Conservation (phyloP, 2,329 filamentous ascomycete genomes). For the Talaromyces verruculosus region DNA sequence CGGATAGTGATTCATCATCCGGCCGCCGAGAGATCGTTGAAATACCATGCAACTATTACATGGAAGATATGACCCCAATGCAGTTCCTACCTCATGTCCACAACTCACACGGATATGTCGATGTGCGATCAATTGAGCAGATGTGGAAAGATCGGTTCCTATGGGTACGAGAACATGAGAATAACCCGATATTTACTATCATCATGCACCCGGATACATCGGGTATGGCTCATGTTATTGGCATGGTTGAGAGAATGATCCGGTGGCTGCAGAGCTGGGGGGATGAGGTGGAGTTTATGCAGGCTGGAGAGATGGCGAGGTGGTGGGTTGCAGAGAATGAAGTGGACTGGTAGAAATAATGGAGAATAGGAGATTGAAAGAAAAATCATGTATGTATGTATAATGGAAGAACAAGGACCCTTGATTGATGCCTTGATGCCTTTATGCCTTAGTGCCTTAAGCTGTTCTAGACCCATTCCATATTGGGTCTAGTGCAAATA, state of each 20-base stretch:
- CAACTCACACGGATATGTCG: conserved; percentile 60
- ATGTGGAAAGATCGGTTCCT: conserved; percentile 63
- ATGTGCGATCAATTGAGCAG: conserved; percentile 56
- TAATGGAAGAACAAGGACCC: neutral
- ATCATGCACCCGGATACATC: conserved; percentile 60
- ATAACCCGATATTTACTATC: conserved; percentile 51
- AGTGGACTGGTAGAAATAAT: neutral
- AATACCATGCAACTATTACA: conserved; percentile 49
- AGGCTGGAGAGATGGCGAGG: conserved; percentile 32
- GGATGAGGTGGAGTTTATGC: conserved; percentile 34
- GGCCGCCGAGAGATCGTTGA: conserved; percentile 39
- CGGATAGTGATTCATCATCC: neutral
- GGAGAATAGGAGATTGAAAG: neutral
- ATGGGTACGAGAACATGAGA: conserved; percentile 49
- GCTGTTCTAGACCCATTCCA: neutral
- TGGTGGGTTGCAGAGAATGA: conserved; percentile 30
- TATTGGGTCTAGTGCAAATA: neutral
- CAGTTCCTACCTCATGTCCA: conserved; percentile 45
- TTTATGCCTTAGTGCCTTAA: neutral
- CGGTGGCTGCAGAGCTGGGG: conserved; percentile 49
- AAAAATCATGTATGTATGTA: neutral
- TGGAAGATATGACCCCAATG: conserved; percentile 50
- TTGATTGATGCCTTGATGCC: neutral
- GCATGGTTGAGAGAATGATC: conserved; percentile 56
- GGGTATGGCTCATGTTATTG: conserved; percentile 62